phyloP scores from a whole-genome alignment of 2,329 filamentous ascomycete species.

The Beauveria brongniartii region DNA sequence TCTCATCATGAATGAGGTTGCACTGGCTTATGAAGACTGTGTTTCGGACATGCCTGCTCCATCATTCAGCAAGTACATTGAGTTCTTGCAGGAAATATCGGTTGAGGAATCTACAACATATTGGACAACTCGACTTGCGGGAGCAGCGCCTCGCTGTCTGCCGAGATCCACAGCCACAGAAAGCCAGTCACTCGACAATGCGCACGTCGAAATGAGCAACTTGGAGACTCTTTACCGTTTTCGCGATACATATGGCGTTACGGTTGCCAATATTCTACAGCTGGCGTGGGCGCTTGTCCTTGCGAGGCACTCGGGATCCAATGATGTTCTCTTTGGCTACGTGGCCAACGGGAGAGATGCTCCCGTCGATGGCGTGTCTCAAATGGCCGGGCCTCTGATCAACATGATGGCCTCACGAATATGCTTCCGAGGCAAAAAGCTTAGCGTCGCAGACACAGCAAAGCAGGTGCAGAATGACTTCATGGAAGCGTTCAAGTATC shows the following conservation, averaged over 20 bases:
- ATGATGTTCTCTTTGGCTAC: constrained; percentile 12
- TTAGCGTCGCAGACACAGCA: not conserved
- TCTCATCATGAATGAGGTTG: not conserved
- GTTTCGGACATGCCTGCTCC: not conserved
- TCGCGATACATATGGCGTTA: constrained; percentile 18
- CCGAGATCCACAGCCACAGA: not conserved
- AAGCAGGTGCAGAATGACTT: not conserved
- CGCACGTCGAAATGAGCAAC: not conserved
- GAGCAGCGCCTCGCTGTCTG: not conserved
- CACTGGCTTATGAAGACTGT: not conserved
- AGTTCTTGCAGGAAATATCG: not conserved
- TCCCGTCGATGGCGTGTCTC: constrained; percentile 4
- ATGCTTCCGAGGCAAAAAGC: not conserved
- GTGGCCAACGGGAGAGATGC: constrained; percentile 9
- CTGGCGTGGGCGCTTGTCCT: constrained; percentile 6
- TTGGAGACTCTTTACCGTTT: not conserved
- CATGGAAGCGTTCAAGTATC: not conserved
- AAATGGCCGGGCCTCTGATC: constrained; percentile 20
- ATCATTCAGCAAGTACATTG: not conserved
- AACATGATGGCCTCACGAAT: not conserved
- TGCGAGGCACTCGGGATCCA: constrained; percentile 2
- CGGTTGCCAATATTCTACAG: constrained; percentile 23
- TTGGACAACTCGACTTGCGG: not conserved
- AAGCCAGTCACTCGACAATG: not conserved
- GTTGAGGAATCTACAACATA: not conserved